These are phyloP conservation scores for Aureobasidium sp. DNA, from an alignment of 2,329 filamentous ascomycete species.

Conservation along the genomic window DNA sequence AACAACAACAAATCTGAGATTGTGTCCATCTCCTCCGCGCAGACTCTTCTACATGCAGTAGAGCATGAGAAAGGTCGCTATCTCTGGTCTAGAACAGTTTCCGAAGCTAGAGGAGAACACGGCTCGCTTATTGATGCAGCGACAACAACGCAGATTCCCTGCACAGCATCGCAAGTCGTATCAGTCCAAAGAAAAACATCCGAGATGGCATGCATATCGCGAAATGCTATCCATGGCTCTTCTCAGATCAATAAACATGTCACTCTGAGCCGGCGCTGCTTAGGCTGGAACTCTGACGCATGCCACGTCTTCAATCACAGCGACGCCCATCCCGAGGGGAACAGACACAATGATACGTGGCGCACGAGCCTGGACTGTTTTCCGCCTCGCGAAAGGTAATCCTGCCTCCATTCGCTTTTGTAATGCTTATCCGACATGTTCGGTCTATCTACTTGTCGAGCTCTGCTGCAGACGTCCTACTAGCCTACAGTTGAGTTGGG, in stretches of 20 bases:
- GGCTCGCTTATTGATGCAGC: neutral
- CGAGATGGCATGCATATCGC: neutral
- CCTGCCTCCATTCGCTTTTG: neutral
- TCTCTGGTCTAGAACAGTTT: neutral
- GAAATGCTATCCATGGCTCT: neutral
- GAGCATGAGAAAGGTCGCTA: neutral
- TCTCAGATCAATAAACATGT: neutral
- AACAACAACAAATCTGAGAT: neutral
- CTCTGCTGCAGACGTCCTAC: neutral
- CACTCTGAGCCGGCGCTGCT: neutral
- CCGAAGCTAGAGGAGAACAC: neutral
- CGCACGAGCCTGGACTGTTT: neutral
- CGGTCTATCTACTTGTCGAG: neutral
- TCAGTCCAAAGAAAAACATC: too few species aligned
- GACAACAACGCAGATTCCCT: neutral
- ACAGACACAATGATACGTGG: neutral
- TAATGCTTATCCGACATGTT: neutral
- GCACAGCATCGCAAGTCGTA: neutral
- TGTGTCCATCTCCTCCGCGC: neutral
- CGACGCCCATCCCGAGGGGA: neutral
- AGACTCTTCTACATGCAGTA: neutral
- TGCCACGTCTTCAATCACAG: constrained; percentile 4
- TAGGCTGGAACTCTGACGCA: neutral
- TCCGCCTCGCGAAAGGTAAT: too few species aligned
- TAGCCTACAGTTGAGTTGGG: neutral